Evolutionary conservation across 441 rosid species (phyloP).

Genomic region (Erysimum cheiri): DNA sequence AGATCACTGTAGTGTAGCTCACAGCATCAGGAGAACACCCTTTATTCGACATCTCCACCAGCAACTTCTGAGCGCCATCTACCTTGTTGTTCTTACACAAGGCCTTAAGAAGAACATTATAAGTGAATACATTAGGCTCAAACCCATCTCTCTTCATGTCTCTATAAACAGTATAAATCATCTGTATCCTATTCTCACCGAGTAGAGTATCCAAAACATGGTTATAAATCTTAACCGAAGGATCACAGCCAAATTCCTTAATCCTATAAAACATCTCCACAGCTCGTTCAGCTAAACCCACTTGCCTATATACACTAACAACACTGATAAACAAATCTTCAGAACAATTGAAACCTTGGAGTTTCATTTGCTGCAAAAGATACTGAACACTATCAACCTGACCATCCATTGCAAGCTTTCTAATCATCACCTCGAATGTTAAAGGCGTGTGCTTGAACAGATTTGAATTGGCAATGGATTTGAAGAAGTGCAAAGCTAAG

Average conservation of each 20-base stretch:
- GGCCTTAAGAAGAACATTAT: conserved; percentile 83
- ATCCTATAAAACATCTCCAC: conserved; percentile 83
- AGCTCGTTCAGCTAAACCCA: conserved; percentile 72
- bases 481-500: conserved; percentile 67
- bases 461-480: conserved; percentile 66
- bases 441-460: conserved; percentile 70
- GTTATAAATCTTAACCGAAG: conserved; percentile 86
- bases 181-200: conserved; percentile 68
- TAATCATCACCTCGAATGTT: conserved; percentile 71
- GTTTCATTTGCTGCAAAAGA: conserved; percentile 90
- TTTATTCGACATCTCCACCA: conserved; percentile 70
- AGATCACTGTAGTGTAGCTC: conserved; percentile 76
- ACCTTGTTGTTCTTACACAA: conserved; percentile 81
- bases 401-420: conserved; percentile 57
- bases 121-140: conserved; percentile 83
- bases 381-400: conserved; percentile 72
- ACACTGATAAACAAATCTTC: conserved; percentile 73
- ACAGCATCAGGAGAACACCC: conserved; percentile 78
- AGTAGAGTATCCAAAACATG: conserved; percentile 83
- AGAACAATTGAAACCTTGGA: conserved; percentile 71
- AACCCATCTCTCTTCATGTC: conserved; percentile 86
- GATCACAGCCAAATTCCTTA: conserved; percentile 78
- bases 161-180: conserved; percentile 70
- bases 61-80: conserved; percentile 78
- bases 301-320: conserved; percentile 54